Conservation (phyloP, 2,329 filamentous ascomycete species). For the Rhinocladiella mackenziei region DNA sequence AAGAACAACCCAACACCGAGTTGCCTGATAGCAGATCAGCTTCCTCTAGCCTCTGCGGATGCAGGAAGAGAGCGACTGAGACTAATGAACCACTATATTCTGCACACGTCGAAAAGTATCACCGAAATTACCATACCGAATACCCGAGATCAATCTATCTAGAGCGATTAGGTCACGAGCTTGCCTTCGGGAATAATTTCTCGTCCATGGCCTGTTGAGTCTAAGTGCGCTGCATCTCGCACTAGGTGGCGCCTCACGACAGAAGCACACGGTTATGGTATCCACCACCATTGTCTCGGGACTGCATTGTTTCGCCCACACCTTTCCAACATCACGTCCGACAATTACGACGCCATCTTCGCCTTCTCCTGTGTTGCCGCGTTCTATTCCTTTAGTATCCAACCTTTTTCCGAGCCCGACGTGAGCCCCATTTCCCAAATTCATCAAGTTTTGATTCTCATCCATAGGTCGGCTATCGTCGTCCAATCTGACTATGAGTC, state of each 20-base stretch:
- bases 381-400: neutral
- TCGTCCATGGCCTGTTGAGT: neutral
- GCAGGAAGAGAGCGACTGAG: neutral
- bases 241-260: neutral
- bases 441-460: neutral
- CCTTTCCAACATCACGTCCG: neutral
- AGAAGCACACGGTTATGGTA: neutral
- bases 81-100: neutral
- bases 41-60: neutral
- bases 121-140: neutral
- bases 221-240: conserved; percentile 1
- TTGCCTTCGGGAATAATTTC: conserved; percentile 1
- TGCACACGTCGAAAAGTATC: neutral
- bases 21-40: neutral
- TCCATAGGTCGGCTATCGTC: neutral
- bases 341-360: neutral
- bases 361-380: neutral
- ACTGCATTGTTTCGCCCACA: neutral
- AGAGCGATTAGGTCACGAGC: neutral
- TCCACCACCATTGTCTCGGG: neutral
- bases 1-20: neutral
- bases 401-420: neutral
- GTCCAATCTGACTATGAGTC: neutral
- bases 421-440: neutral
- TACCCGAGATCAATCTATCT: neutral